Conservation (phyloP, 163 green algal species). For the Scenedesmus sp. region DNA sequence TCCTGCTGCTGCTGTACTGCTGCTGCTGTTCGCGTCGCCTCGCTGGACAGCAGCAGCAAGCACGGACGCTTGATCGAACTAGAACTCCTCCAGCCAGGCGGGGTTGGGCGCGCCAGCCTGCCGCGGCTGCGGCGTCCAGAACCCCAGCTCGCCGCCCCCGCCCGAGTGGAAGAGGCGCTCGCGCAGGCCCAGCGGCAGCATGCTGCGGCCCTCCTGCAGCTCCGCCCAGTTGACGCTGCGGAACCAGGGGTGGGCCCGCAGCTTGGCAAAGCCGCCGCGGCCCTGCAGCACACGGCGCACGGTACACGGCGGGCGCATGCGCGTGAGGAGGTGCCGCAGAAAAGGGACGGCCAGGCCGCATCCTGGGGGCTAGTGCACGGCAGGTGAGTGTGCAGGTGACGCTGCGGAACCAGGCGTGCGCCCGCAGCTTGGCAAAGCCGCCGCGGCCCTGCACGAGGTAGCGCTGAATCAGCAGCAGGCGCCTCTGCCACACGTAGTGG, state of each 20-base stretch:
- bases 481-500: too few species aligned
- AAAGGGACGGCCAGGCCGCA: too few species aligned
- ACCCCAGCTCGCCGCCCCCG: neutral
- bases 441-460: slow-evolving; percentile 50
- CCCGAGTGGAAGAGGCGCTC: slow-evolving; percentile 29
- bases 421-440: slow-evolving; percentile 55
- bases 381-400: slow-evolving; percentile 58
- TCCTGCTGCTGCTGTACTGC: neutral
- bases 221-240: slow-evolving; percentile 66
- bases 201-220: slow-evolving; percentile 55
- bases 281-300: too few species aligned
- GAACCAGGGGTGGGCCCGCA: slow-evolving; percentile 77
- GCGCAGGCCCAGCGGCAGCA: neutral
- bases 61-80: too few species aligned
- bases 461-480: too few species aligned
- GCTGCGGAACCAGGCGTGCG: slow-evolving; percentile 68
- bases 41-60: too few species aligned
- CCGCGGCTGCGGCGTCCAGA: neutral
- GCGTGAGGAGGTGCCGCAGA: too few species aligned
- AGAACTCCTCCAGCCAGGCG: slow-evolving; percentile 45
- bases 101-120: neutral
- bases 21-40: too few species aligned
- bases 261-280: slow-evolving; percentile 49
- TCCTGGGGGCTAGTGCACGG: too few species aligned
- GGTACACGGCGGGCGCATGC: too few species aligned